These are phyloP conservation scores for Anthracocystis walkeri DNA, from an alignment of 1,284 basidiomycete genomes.

Conservation along the genomic window DNA sequence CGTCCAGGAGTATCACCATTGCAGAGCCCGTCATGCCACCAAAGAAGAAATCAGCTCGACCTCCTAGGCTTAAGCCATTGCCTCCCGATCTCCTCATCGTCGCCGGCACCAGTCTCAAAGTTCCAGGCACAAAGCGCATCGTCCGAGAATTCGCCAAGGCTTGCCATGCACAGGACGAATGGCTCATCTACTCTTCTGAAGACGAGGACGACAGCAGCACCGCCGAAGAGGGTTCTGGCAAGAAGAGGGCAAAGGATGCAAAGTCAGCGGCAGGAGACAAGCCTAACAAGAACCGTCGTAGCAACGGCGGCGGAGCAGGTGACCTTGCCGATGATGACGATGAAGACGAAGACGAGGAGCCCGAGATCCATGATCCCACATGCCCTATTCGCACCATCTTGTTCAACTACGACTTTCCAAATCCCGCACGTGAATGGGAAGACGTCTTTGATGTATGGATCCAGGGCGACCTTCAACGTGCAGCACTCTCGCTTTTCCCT, in stretches of 20 bases:
- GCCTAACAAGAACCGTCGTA: slow-evolving; percentile 10
- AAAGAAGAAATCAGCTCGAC: slow-evolving; percentile 32
- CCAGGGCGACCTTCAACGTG: slow-evolving; percentile 83
- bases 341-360: slow-evolving; percentile 35
- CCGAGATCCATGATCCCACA: slow-evolving; percentile 50
- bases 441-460: slow-evolving; percentile 92
- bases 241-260: slow-evolving; percentile 25
- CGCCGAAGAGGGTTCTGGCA: slow-evolving; percentile 45
- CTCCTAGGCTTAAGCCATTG: slow-evolving; percentile 63
- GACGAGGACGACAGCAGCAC: slow-evolving; percentile 52
- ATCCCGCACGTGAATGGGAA: slow-evolving; percentile 86
- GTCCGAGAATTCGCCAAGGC: slow-evolving; percentile 91
- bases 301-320: slow-evolving; percentile 1
- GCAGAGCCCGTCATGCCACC: slow-evolving; percentile 27
- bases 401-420: slow-evolving; percentile 89
- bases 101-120: slow-evolving; percentile 95
- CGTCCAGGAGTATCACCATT: slow-evolving; percentile 29
- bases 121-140: slow-evolving; percentile 90
- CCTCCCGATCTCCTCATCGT: slow-evolving; percentile 90
- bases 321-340: slow-evolving; percentile 2
- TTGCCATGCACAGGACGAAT: slow-evolving; percentile 75
- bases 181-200: slow-evolving; percentile 49
- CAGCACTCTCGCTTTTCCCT: slow-evolving; percentile 61
- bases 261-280: slow-evolving; percentile 9
- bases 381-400: slow-evolving; percentile 79